Evolutionary conservation across 768 basidiomycete species (phyloP), one percentile per base, ranked within the genome.

Genomic region (Rubroboletus satanas): DNA sequence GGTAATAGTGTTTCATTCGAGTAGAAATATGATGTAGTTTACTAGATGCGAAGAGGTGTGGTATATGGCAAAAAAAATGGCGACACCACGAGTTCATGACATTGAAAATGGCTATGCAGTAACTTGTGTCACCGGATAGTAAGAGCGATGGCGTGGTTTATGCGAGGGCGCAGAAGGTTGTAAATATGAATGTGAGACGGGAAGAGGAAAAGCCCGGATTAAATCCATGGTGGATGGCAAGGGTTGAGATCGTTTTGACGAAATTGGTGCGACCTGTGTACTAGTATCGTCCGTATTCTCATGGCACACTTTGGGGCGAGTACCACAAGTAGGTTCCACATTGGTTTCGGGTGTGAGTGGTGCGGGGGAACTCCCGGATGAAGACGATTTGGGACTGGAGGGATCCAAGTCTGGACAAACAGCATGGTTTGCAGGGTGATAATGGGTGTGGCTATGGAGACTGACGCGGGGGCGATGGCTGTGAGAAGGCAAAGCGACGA

Each of bases 201-300:
- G 79, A 56, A 82, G 62, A 28, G 80, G 80, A 47, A 82, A 82
- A 15, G 79, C 69, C 46, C 74, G 71, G 28, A 81, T 71, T 4
- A 81, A 58, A 1, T 82, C 80, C 42, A 74, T 67, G 7, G 74
- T 72, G 18, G 76, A 67, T n/a, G 64, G 26, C 23, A 55, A 7
- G 10, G 56, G 49, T 32, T 70, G 63, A 15, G 70, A 54, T 39
- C 54, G 71, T 26, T 71, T 69, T 7, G 62, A 28, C 12, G 63
- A 48, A 2, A 53, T 14, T 8, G 68, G 66, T 10, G 65, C 61
- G 35, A 66, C 63, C 11, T 62, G 68, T 12, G 70, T 67, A 36
- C 67, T 67, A 4, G 64, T 50, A 1, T 72, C 66, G 14, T 52
- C 62, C 52, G 45, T 44, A 44, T 47, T 64, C 66, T 62, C 63